Evolutionary conservation across 2,329 filamentous ascomycete genomes (phyloP).

Genomic region (Pseudogymnoascus destructans): DNA sequence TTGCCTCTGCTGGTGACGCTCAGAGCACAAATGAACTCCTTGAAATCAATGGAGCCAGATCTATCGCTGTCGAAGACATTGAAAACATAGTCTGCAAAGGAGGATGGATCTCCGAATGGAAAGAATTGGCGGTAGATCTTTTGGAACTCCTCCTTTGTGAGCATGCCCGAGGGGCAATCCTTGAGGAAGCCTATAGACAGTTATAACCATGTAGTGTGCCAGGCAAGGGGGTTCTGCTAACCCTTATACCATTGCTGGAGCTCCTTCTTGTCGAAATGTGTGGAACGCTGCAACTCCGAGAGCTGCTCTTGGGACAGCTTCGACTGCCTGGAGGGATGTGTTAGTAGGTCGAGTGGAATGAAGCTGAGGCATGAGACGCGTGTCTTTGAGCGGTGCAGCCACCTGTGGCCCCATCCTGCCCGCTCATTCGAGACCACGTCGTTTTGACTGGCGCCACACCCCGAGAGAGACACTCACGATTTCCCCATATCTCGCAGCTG

Average conservation of each 20-base stretch:
- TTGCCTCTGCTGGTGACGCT: constrained; percentile 94
- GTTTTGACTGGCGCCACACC: not conserved
- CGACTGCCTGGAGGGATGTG: constrained; percentile 57
- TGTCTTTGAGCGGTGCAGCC: not conserved
- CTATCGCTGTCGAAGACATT: constrained; percentile 98
- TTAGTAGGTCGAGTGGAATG: constrained; percentile 10
- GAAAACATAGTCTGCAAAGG: constrained; percentile 98
- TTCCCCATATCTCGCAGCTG: constrained; percentile 3
- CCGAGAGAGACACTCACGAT: not conserved
- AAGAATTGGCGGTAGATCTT: constrained; percentile 99
- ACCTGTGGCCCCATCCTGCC: not conserved
- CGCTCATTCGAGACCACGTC: not conserved
- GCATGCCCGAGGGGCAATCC: constrained; percentile 91
- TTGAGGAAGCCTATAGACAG: constrained; percentile 70
- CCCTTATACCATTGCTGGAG: constrained; percentile 99
- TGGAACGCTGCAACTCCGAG: constrained; percentile 86
- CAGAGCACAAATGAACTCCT: constrained; percentile 97
- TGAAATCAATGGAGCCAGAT: constrained; percentile 96
- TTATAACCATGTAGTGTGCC: not conserved
- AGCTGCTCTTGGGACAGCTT: constrained; percentile 97
- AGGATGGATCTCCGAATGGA: constrained; percentile 92
- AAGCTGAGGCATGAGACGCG: not conserved
- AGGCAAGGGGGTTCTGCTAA: constrained; percentile 32
- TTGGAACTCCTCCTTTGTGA: constrained; percentile 97
- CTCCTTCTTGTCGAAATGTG: constrained; percentile 99